Percentiles rank a stretch among this genome's conserved stretches.
Conservation (phyloP, 2,329 filamentous ascomycete species). For the Achaetomium macrosporum region DNA sequence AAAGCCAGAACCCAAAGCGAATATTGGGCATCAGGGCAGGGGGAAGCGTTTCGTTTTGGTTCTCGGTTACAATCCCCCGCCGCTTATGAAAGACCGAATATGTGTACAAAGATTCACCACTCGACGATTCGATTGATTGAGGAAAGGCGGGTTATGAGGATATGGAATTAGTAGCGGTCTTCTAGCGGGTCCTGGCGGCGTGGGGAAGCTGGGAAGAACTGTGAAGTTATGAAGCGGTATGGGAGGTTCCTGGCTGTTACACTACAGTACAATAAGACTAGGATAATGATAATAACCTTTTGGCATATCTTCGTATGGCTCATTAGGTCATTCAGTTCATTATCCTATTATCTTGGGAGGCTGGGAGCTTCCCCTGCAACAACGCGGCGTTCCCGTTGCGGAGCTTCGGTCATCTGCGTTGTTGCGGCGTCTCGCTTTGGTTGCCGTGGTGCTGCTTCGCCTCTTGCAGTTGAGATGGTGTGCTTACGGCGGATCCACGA, state of each 20-base stretch:
- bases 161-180: neutral
- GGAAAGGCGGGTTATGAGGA: neutral
- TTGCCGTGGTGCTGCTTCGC: neutral
- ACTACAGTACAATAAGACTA: neutral
- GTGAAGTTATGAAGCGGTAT: neutral
- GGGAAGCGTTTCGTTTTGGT: no score
- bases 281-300: constrained; percentile 3
- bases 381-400: neutral
- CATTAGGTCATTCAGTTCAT: neutral
- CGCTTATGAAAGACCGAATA: neutral
- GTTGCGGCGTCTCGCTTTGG: neutral
- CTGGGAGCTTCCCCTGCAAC: neutral
- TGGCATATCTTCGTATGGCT: neutral
- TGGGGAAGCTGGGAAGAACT: neutral
- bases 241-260: neutral
- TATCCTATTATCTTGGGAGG: no score
- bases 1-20: no score
- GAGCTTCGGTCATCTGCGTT: neutral
- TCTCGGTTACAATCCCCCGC: no score
- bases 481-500: neutral
- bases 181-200: neutral
- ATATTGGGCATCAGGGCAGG: no score
- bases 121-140: neutral
- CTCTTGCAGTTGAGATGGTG: neutral
- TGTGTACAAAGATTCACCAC: neutral